Base-by-base conservation (phyloP, 176 grass and related monocot genomes). In the Raddia guianensis region DNA sequence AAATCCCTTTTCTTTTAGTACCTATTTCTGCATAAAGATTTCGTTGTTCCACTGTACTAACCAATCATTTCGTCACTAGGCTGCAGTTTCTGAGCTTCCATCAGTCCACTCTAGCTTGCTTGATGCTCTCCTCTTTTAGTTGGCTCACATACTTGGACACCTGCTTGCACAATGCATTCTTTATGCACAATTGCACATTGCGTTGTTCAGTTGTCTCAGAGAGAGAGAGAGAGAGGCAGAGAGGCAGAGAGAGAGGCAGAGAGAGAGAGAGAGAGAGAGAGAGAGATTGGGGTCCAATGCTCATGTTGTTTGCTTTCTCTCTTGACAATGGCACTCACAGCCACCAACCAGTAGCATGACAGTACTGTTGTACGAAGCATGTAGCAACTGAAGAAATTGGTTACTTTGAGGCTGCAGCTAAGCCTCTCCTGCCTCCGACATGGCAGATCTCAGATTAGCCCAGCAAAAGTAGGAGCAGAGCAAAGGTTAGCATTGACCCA, bases 381-480 rank as follows among this genome's bases (percentile, higher is more conserved):
- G 87, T 77, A 51, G 72, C 65, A 65, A 68, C 65, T 77, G 72
- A 81, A 76, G 82, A 78, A 82, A 77, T 64, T 87, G 66, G 69
- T 80, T 84, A 68, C 55, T 89, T 84, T 65, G 66, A 72, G 73
- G 73, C 34, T 62, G 60, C 50, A 80, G 62, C 63, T 75, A 78
- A 72, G 7, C 37, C 34, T 46, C 62, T 48, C 16, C 60, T 46
- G 80, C 73, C 80, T 72, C 73, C 40, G 65, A 58, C 73, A 83
- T 72, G 80, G 79, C 66, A 73, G 68, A 79, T 76, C 85, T 80
- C 87, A 55, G 65, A 57, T 85, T 70, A 69, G 77, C 72, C 65
- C 49, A 85, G 77, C 65, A 85, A 85, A 89, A 85, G 77, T 85
- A 85, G 87, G 87, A 81, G 82, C 65, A 9, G 82, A 80, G 87